Evolutionary conservation across 805 yeast species (phyloP).

Genomic region (Spencermartinsiella europaea): DNA sequence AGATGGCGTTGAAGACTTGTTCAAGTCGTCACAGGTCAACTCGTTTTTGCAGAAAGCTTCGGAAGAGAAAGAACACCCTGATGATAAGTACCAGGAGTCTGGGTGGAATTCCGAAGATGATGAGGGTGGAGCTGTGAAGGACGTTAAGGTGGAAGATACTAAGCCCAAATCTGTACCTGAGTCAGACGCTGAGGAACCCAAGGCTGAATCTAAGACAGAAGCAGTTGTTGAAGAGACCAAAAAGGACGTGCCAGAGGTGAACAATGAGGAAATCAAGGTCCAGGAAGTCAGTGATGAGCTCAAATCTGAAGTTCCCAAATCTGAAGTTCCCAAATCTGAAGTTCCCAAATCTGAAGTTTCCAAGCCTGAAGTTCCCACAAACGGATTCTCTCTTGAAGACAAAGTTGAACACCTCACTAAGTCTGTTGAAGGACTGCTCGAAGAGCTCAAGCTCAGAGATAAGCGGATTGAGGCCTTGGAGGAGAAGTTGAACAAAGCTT

Average conservation of each 20-base stretch:
- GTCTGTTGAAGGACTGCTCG: not conserved
- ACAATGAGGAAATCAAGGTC: not conserved
- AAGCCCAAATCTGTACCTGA: conserved; percentile 4
- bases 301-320: no score
- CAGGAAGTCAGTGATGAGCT: conserved; percentile 6
- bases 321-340: no score
- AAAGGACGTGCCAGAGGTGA: conserved; percentile 6
- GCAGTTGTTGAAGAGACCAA: conserved; percentile 13
- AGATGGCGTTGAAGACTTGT: conserved; percentile 44
- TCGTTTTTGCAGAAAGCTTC: conserved; percentile 45
- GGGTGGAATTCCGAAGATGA: conserved; percentile 8
- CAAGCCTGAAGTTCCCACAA: not conserved
- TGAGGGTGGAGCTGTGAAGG: conserved; percentile 9
- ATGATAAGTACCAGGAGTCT: conserved; percentile 8
- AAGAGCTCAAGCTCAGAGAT: conserved; percentile 7
- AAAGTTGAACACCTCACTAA: not conserved
- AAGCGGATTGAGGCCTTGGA: conserved; percentile 21
- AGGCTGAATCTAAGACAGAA: conserved; percentile 15
- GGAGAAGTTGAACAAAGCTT: conserved; percentile 15
- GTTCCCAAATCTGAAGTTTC: no score
- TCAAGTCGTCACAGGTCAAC: conserved; percentile 45
- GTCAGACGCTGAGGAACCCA: conserved; percentile 12
- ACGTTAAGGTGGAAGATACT: conserved; percentile 6
- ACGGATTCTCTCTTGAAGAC: not conserved
- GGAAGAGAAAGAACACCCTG: conserved; percentile 32